Evolutionary conservation across 148 eudicot genomes (phyloP).

Genomic region (Nepenthes mirabilis): DNA sequence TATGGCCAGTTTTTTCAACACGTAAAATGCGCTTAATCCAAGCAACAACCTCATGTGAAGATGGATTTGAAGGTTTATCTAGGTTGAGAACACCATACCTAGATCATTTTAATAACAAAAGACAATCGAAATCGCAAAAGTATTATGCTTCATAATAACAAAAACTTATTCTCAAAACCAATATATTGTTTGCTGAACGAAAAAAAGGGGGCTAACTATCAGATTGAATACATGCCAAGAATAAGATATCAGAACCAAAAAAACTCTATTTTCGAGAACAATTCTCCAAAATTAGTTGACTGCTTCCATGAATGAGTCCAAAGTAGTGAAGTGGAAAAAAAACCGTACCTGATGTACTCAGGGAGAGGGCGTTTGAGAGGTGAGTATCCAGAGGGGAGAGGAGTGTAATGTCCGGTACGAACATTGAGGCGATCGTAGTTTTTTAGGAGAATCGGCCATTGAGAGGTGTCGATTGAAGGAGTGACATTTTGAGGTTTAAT

Average conservation of each 20-base stretch:
- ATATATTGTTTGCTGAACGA: no score
- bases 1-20: constrained; percentile 85
- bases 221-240: no score
- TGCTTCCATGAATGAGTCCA: background rate
- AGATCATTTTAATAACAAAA: background rate
- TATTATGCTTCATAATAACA: background rate
- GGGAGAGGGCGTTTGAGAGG: constrained; percentile 61
- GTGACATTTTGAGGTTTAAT: constrained; percentile 71
- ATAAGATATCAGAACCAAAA: no score
- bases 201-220: no score
- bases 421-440: constrained; percentile 74
- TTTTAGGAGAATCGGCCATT: constrained; percentile 89
- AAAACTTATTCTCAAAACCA: no score
- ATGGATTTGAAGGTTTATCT: constrained; percentile 89
- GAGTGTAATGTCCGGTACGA: constrained; percentile 87
- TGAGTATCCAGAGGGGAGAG: constrained; percentile 67
- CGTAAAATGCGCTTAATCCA: constrained; percentile 87
- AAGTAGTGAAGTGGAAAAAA: background rate
- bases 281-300: background rate
- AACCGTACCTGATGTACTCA: constrained; percentile 57
- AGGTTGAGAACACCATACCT: constrained; percentile 69
- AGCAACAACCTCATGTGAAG: constrained; percentile 88
- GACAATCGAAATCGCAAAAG: no score
- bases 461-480: constrained; percentile 55
- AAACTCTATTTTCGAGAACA: background rate